Evolutionary conservation across 768 basidiomycete genomes (phyloP).

Genomic region (Lentinula lateritia): DNA sequence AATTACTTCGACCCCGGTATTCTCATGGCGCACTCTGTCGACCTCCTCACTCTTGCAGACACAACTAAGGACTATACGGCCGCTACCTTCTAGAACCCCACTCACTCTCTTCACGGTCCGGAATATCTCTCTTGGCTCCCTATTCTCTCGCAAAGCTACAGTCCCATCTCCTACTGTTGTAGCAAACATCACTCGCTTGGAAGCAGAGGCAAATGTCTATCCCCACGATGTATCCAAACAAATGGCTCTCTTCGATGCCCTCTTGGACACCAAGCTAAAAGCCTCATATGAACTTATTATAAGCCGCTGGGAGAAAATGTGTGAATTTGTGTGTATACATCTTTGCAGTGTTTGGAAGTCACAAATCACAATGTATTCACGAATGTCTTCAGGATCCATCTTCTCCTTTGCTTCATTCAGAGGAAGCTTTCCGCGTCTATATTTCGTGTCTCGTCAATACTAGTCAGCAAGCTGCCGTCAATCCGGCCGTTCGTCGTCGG

Average conservation of each 20-base stretch:
- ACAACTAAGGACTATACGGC: not conserved
- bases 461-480: slow-evolving; percentile 51
- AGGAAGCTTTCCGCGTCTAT: slow-evolving; percentile 74
- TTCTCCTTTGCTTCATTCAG: slow-evolving; percentile 66
- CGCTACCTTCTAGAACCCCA: slow-evolving; percentile 12
- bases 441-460: slow-evolving; percentile 58
- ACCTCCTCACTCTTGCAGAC: not conserved
- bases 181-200: slow-evolving; percentile 65
- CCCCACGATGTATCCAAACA: slow-evolving; percentile 69
- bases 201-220: slow-evolving; percentile 71
- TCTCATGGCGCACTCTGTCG: slow-evolving; percentile 1
- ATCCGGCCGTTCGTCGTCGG: slow-evolving; percentile 61
- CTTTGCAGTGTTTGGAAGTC: not conserved
- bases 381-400: slow-evolving; percentile 46
- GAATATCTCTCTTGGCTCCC: slow-evolving; percentile 36
- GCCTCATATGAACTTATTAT: slow-evolving; percentile 70
- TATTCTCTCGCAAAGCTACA: slow-evolving; percentile 41
- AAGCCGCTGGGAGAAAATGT: slow-evolving; percentile 77
- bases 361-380: not conserved
- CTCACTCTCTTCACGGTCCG: slow-evolving; percentile 10
- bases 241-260: slow-evolving; percentile 60
- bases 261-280: slow-evolving; percentile 58
- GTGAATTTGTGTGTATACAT: slow-evolving; percentile 64
- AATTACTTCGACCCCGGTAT: not conserved
- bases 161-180: slow-evolving; percentile 61